Conservation (phyloP, 345 rosid genomes). For the Mercurialis annua region DNA sequence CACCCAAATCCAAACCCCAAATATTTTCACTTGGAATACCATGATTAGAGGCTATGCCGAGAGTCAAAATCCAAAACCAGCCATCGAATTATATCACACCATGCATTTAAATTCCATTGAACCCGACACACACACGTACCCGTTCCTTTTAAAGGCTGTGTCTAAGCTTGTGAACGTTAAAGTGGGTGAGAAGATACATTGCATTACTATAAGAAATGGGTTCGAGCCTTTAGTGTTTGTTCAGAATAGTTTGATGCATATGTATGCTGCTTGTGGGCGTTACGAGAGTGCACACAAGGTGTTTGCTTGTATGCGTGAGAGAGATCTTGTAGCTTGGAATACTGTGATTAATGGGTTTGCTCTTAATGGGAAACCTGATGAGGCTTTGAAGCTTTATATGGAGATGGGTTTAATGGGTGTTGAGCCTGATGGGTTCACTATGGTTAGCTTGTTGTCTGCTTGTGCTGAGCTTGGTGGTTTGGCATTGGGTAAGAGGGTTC, state of each 20-base stretch:
- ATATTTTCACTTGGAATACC: conserved; percentile 69
- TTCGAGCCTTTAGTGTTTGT: conserved; percentile 55
- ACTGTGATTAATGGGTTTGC: conserved; percentile 82
- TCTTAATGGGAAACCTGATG: conserved; percentile 58
- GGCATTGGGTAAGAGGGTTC: conserved; percentile 65
- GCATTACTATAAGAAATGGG: conserved; percentile 50
- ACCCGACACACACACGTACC: conserved; percentile 84
- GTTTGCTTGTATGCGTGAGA: conserved; percentile 60
- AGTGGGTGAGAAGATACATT: conserved; percentile 56
- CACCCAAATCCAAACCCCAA: conserved; percentile 38
- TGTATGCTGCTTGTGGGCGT: conserved; percentile 52
- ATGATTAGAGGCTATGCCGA: conserved; percentile 83
- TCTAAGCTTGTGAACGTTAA: conserved; percentile 47
- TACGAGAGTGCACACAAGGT: conserved; percentile 46
- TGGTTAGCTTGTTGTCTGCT: conserved; percentile 70
- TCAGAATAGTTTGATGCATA: conserved; percentile 62
- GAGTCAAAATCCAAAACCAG: conserved; percentile 46
- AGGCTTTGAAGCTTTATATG: conserved; percentile 53
- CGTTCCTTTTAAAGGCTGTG: conserved; percentile 73
- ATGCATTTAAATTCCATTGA: conserved; percentile 42
- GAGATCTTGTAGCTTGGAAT: conserved; percentile 89
- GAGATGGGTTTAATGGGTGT: conserved; percentile 51
- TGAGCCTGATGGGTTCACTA: conserved; percentile 75
- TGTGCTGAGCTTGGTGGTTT: conserved; percentile 79
- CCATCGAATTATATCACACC: conserved; percentile 43